Conservation (phyloP, 257 asterid genomes). For the Galeopsis tetrahit region DNA sequence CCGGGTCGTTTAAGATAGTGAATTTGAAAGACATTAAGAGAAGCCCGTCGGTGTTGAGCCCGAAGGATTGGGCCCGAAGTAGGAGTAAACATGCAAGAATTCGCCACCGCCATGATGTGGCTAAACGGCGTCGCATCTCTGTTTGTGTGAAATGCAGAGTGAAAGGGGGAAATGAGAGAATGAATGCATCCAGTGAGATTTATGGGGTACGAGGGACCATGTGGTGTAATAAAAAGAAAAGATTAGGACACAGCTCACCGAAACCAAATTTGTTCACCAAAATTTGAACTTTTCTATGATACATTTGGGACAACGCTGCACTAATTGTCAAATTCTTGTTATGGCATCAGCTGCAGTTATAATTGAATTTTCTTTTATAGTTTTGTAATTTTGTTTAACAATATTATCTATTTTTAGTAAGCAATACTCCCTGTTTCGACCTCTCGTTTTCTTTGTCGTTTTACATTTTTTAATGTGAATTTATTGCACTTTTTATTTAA, state of each 20-base stretch:
- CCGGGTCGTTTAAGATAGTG: conserved; percentile 63
- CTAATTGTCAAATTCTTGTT: no score
- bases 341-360: no score
- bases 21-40: conserved; percentile 69
- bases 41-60: conserved; percentile 77
- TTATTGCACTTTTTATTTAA: no score
- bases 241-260: conserved; percentile 60
- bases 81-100: conserved; percentile 41
- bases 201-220: conserved; percentile 55
- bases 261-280: conserved; percentile 56
- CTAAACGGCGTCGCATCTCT: conserved; percentile 53
- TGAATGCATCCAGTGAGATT: conserved; percentile 50
- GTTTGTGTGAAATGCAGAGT: not conserved
- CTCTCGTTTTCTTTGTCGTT: no score
- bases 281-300: conserved; percentile 29
- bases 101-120: conserved; percentile 59
- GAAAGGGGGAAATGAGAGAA: conserved; percentile 9
- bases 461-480: no score
- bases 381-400: no score
- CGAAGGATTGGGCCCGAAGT: conserved; percentile 43
- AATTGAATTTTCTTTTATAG: no score
- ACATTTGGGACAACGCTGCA: no score
- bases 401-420: no score
- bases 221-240: conserved; percentile 24
- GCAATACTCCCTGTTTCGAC: no score